These are phyloP conservation scores for Sphaceloma murrayae DNA, from an alignment of 2,329 filamentous ascomycete genomes.

Conservation along the genomic window DNA sequence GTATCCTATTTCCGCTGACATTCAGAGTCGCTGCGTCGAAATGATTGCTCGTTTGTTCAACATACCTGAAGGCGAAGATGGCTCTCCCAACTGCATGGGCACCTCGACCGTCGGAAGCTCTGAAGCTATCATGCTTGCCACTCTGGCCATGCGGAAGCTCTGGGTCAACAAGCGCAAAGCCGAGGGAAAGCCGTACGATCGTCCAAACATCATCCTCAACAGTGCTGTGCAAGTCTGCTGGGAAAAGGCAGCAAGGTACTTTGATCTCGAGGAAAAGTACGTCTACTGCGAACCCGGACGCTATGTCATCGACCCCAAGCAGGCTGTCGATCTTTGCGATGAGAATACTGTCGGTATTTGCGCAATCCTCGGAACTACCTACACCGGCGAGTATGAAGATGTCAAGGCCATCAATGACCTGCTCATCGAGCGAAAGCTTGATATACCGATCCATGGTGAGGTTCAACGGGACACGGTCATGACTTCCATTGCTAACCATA, in stretches of 20 bases:
- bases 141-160: slow-evolving; percentile 87
- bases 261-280: slow-evolving; percentile 80
- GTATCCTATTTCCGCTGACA: slow-evolving; percentile 42
- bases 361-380: slow-evolving; percentile 81
- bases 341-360: slow-evolving; percentile 84
- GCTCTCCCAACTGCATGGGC: slow-evolving; percentile 60
- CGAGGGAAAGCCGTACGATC: slow-evolving; percentile 68
- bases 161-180: slow-evolving; percentile 83
- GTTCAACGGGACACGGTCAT: background rate
- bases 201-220: slow-evolving; percentile 91
- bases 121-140: slow-evolving; percentile 74
- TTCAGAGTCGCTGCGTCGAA: slow-evolving; percentile 71
- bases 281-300: slow-evolving; percentile 53
- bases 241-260: slow-evolving; percentile 60
- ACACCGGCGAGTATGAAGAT: slow-evolving; percentile 93
- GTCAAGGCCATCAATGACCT: slow-evolving; percentile 87
- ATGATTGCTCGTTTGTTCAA: slow-evolving; percentile 81
- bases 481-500: background rate
- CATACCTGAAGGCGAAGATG: slow-evolving; percentile 47
- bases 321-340: slow-evolving; percentile 52
- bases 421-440: slow-evolving; percentile 61
- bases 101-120: slow-evolving; percentile 85
- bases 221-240: slow-evolving; percentile 94
- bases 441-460: slow-evolving; percentile 65
- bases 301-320: slow-evolving; percentile 54